phyloP scores from a whole-genome alignment of 225 moss, liverwort and hornwort species.

The Sphagnum contortum region DNA sequence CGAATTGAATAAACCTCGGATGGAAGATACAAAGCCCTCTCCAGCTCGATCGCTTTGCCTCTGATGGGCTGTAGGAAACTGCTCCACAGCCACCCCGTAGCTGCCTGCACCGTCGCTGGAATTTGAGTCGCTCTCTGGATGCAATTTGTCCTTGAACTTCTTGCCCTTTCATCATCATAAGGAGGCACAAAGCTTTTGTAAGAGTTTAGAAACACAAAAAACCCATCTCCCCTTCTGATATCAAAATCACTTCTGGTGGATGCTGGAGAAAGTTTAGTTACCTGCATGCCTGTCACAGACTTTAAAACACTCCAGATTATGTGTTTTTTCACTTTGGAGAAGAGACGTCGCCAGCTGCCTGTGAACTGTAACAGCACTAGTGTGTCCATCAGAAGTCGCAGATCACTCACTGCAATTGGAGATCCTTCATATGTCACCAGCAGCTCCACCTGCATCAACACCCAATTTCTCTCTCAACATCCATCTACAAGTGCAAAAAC shows the following conservation, averaged over 20 bases:
- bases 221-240: too few species aligned
- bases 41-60: conserved; percentile 80
- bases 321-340: conserved; percentile 94
- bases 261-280: conserved; percentile 1
- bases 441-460: conserved; percentile 64
- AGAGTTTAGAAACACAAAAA: too few species aligned
- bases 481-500: background rate
- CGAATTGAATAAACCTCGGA: conserved; percentile 67
- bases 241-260: too few species aligned
- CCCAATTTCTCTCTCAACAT: conserved; percentile 4
- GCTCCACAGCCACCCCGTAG: conserved; percentile 45
- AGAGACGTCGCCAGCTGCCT: conserved; percentile 86
- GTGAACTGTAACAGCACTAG: conserved; percentile 73
- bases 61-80: conserved; percentile 41
- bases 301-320: conserved; percentile 97
- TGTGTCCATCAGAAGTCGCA: conserved; percentile 90
- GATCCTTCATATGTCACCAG: conserved; percentile 90
- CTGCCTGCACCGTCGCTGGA: conserved; percentile 70
- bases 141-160: conserved; percentile 91
- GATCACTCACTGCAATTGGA: conserved; percentile 73
- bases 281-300: conserved; percentile 95
- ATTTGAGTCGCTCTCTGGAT: conserved; percentile 45
- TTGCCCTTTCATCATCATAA: conserved; percentile 39
- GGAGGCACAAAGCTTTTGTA: too few species aligned
- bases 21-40: conserved; percentile 82